phyloP scores from a whole-genome alignment of 2,329 filamentous ascomycete genomes.

The Colletotrichum spinosum region DNA sequence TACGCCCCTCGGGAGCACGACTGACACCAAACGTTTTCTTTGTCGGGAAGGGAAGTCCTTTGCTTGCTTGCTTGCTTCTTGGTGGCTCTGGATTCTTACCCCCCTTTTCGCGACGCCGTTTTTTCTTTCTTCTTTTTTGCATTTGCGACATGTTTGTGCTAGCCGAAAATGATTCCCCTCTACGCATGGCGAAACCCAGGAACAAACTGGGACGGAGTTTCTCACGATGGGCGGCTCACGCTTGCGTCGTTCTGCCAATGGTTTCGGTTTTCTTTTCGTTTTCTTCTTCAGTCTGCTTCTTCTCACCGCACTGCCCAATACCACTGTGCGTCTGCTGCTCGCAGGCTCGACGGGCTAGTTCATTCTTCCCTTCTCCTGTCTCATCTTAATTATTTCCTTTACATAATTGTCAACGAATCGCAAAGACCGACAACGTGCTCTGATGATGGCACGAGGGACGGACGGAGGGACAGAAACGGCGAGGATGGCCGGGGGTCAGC shows the following conservation, averaged over 20 bases:
- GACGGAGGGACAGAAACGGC: conserved; percentile 4
- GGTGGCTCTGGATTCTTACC: conserved; percentile 23
- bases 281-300: conserved; percentile 4
- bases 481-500: conserved; percentile 2
- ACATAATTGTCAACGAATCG: conserved; percentile 32
- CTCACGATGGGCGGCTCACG: conserved; percentile 29
- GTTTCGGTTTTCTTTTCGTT: conserved; percentile 4
- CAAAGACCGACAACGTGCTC: conserved; percentile 25
- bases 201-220: conserved; percentile 35
- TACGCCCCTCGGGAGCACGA: conserved; percentile 36
- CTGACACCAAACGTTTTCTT: background rate
- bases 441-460: conserved; percentile 33
- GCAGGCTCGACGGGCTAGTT: conserved; percentile 10
- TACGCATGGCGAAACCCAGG: conserved; percentile 37
- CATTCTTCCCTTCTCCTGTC: conserved; percentile 20
- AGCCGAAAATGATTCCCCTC: conserved; percentile 35
- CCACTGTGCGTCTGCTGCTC: conserved; percentile 30
- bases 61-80: conserved; percentile 23
- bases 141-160: conserved; percentile 35
- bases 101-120: conserved; percentile 30
- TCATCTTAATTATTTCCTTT: conserved; percentile 26
- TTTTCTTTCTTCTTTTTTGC: conserved; percentile 19
- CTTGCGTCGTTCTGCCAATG: conserved; percentile 25
- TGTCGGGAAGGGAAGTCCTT: conserved; percentile 12
- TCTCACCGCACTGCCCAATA: conserved; percentile 20